Conservation (phyloP, 805 yeast species). For the Tetrapisispora fleetii region DNA sequence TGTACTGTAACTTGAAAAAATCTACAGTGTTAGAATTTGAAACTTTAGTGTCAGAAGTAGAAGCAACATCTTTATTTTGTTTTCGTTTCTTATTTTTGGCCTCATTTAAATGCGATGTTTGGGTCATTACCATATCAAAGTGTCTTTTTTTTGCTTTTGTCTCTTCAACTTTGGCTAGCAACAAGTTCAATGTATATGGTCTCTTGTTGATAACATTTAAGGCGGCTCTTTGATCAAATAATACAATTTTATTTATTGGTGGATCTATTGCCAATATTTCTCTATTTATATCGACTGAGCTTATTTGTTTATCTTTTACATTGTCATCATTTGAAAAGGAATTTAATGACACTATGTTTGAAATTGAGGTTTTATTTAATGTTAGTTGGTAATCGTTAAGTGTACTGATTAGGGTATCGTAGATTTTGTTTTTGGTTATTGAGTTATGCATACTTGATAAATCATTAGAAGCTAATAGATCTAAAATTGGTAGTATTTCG, state of each 20-base stretch:
- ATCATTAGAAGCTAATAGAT: conserved; percentile 23
- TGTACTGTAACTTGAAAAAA: conserved; percentile 38
- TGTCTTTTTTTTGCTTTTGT: conserved; percentile 29
- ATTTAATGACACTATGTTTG: neutral
- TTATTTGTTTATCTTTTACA: neutral
- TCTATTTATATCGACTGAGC: conserved; percentile 1
- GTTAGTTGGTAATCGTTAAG: conserved; percentile 33
- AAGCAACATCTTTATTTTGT: neutral
- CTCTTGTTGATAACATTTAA: conserved; percentile 20
- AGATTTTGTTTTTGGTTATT: conserved; percentile 19
- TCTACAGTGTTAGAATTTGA: conserved; percentile 20
- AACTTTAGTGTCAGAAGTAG: conserved; percentile 4
- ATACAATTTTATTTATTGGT: conserved; percentile 21
- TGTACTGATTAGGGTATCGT: conserved; percentile 32
- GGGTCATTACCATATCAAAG: conserved; percentile 13
- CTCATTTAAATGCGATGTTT: conserved; percentile 13
- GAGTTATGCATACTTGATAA: conserved; percentile 15
- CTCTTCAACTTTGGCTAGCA: conserved; percentile 25
- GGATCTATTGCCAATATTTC: conserved; percentile 19
- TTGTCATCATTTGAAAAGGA: neutral
- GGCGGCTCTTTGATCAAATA: conserved; percentile 16
- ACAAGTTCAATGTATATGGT: conserved; percentile 14
- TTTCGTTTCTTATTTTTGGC: conserved; percentile 13
- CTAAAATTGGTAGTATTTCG: conserved; percentile 31
- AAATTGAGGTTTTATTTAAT: neutral